These are phyloP conservation scores for Phialophora verrucosa DNA, from an alignment of 2,329 filamentous ascomycete species.

Conservation along the genomic window DNA sequence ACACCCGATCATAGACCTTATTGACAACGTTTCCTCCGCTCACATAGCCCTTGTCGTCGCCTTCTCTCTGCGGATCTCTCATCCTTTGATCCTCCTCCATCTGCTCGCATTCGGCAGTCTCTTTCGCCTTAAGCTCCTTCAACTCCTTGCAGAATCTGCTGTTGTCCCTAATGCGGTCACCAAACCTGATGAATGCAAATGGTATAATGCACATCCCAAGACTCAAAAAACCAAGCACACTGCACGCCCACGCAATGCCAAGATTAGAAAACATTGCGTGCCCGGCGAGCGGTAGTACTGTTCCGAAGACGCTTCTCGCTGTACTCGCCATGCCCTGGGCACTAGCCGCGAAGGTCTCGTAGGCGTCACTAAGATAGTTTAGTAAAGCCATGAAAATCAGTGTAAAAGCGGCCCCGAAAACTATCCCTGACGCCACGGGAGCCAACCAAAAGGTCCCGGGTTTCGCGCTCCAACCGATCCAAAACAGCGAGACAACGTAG, in stretches of 20 bases:
- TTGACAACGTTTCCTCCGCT: not conserved
- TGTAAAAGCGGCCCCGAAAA: constrained; percentile 66
- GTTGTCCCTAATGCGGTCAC: constrained; percentile 47
- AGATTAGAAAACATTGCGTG: constrained; percentile 47
- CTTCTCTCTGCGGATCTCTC: not conserved
- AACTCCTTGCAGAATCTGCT: constrained; percentile 52
- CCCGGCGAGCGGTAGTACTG: constrained; percentile 61
- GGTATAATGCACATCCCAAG: constrained; percentile 50
- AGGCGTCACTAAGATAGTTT: constrained; percentile 71
- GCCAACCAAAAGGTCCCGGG: constrained; percentile 45
- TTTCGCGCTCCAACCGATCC: constrained; percentile 50
- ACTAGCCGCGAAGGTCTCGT: constrained; percentile 67
- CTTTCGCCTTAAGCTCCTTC: constrained; percentile 45
- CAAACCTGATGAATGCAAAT: constrained; percentile 51
- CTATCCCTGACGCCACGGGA: constrained; percentile 65
- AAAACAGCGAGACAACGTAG: constrained; percentile 59
- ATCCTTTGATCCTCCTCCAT: constrained; percentile 10
- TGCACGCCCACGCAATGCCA: constrained; percentile 51
- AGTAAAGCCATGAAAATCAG: constrained; percentile 68
- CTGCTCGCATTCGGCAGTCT: constrained; percentile 38
- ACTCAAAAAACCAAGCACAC: constrained; percentile 49
- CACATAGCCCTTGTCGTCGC: not conserved
- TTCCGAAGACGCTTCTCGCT: constrained; percentile 58
- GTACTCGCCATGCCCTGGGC: constrained; percentile 60
- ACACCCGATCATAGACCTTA: constrained; percentile 6